Evolutionary conservation across 2,329 filamentous ascomycete genomes (phyloP).

Genomic region (Colletotrichum sp.): DNA sequence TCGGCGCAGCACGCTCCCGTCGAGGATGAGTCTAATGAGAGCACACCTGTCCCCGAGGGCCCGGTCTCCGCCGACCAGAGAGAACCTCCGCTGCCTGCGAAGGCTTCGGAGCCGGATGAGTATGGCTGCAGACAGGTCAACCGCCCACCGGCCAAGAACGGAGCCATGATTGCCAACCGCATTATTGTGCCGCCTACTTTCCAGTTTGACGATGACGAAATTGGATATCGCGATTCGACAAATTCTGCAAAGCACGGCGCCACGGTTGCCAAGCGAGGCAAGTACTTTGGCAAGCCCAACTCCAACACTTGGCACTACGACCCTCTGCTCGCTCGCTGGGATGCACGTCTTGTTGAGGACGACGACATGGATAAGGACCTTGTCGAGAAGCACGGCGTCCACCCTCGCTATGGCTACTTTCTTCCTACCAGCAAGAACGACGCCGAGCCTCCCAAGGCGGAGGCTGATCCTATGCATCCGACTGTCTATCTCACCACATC

Average conservation of each 20-base stretch:
- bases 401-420: slow-evolving; percentile 60
- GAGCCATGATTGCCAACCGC: slow-evolving; percentile 50
- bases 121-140: slow-evolving; percentile 55
- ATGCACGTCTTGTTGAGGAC: slow-evolving; percentile 52
- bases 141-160: slow-evolving; percentile 42
- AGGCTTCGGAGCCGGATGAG: slow-evolving; percentile 51
- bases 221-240: slow-evolving; percentile 63
- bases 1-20: slow-evolving; percentile 32
- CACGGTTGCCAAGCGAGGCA: slow-evolving; percentile 56
- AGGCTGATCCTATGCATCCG: slow-evolving; percentile 50
- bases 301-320: slow-evolving; percentile 60
- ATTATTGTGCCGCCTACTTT: slow-evolving; percentile 57
- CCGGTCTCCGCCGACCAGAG: slow-evolving; percentile 31
- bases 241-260: slow-evolving; percentile 61
- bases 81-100: slow-evolving; percentile 31
- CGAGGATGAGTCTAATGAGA: slow-evolving; percentile 32
- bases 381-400: slow-evolving; percentile 54
- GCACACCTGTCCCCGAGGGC: slow-evolving; percentile 21
- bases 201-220: slow-evolving; percentile 57
- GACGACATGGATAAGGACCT: slow-evolving; percentile 56
- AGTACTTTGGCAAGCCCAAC: slow-evolving; percentile 59
- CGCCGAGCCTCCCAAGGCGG: slow-evolving; percentile 41
- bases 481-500: slow-evolving; percentile 54
- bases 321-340: slow-evolving; percentile 56
- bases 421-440: slow-evolving; percentile 52